These are phyloP conservation scores for Aureobasidium sp. DNA, from an alignment of 2,329 filamentous ascomycete genomes.

Conservation along the genomic window DNA sequence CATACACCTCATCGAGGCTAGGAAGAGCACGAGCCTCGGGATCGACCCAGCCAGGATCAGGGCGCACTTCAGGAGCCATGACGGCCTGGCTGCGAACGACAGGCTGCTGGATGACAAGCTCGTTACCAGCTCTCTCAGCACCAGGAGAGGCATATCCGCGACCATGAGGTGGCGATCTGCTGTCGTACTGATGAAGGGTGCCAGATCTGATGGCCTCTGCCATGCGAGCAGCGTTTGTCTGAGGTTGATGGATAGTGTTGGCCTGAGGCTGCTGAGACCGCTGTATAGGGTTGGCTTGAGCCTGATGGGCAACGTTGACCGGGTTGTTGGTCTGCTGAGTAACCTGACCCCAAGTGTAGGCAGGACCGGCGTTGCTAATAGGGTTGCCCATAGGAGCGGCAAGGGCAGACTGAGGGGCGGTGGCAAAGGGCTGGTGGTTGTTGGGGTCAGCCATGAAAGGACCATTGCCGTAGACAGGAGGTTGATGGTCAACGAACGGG, in stretches of 20 bases:
- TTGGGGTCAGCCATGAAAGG: neutral
- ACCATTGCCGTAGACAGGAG: neutral
- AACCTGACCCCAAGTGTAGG: neutral
- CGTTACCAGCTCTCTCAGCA: neutral
- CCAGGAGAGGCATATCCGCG: neutral
- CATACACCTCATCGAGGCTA: slow-evolving; percentile 21
- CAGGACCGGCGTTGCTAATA: neutral
- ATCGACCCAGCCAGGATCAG: slow-evolving; percentile 13
- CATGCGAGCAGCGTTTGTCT: slow-evolving; percentile 3
- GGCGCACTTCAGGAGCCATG: neutral
- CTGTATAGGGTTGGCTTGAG: neutral
- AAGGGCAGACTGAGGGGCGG: neutral
- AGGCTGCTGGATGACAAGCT: neutral
- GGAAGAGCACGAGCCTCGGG: slow-evolving; percentile 14
- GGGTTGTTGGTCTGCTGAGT: neutral
- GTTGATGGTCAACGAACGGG: neutral
- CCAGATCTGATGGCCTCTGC: slow-evolving; percentile 4
- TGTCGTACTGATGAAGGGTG: neutral
- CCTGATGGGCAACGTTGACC: neutral
- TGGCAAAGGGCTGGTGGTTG: neutral
- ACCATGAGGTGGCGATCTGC: neutral
- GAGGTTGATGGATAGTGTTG: neutral
- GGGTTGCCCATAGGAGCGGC: neutral
- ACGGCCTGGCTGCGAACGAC: neutral
- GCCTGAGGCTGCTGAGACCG: neutral